Conservation (phyloP, 1,284 basidiomycete genomes). For the Leccinum insolens region DNA sequence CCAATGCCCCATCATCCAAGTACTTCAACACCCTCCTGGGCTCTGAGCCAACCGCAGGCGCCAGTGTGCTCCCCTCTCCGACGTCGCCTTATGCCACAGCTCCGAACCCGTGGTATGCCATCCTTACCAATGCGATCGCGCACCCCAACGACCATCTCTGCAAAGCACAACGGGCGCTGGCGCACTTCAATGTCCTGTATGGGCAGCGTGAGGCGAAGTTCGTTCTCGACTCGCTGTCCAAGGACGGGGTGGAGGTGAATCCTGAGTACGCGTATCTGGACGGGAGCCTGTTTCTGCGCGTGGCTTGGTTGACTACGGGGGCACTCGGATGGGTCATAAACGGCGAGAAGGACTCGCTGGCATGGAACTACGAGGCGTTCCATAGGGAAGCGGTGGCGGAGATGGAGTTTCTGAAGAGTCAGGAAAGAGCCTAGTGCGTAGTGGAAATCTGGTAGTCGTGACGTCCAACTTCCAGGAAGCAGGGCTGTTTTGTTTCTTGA, state of each 20-base stretch:
- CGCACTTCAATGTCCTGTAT: conserved; percentile 54
- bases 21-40: conserved; percentile 25
- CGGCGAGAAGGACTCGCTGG: conserved; percentile 37
- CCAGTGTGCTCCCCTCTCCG: conserved; percentile 24
- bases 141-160: conserved; percentile 64
- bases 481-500: neutral
- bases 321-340: conserved; percentile 57
- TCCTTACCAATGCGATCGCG: conserved; percentile 32
- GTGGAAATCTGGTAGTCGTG: neutral
- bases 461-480: neutral
- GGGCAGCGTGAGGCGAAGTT: conserved; percentile 44
- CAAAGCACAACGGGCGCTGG: conserved; percentile 60
- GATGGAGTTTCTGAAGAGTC: conserved; percentile 26
- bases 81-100: conserved; percentile 28
- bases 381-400: conserved; percentile 29
- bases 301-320: conserved; percentile 51
- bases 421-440: conserved; percentile 21
- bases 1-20: conserved; percentile 20
- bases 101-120: conserved; percentile 36
- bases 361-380: conserved; percentile 36
- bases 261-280: conserved; percentile 49
- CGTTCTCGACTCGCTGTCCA: conserved; percentile 28
- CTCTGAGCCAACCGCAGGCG: conserved; percentile 38
- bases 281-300: conserved; percentile 60
- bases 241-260: conserved; percentile 28